Evolutionary conservation across 768 basidiomycete genomes (phyloP), one percentile per base, ranked within the genome.

Genomic region (Crepidotus variabilis): DNA sequence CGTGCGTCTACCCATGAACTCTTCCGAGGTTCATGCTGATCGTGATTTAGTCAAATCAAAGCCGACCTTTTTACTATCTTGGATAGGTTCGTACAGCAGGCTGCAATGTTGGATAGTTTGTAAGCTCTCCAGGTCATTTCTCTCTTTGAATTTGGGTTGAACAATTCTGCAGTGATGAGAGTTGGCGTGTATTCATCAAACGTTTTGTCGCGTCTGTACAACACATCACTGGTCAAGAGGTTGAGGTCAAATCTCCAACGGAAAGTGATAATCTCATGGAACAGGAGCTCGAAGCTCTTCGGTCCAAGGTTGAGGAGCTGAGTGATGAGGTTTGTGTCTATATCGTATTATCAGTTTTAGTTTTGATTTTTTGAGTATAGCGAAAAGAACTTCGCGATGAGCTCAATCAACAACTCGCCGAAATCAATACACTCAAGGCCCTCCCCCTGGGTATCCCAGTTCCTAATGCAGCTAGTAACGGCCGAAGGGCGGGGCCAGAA

Each of bases 61-160:
- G 73, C 74, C 2, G 80, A 86, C 57, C 63, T 83, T 1, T 72
- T 90, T 53, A 75, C 77, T 6, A 73, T 90, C 24, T 60, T 88
- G 32, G 83, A 86, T 55, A 81, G 79, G 43, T 88, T 93, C 60
- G 76, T 88, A 11, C 82, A 85, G 54, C 82, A 87, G 50, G 77
- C 83, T 3, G 73, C 76, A 2, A 62, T 75, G 54, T 69, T 90
- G 1, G 82, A 86, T 56, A 81, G 84, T 60, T 84, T 90, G 88
- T 89, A 69, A 57, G 84, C n/a, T 66, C 16, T 16, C 2, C 43
- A 24, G 16, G 53, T 9, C 21, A 47, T 49, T 35, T 50, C 51
- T 50, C 51, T 48, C 50, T 13, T 33, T 20, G 11, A 34, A 50
- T 20, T 28, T 28, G 32, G 59, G 55, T 36, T 60, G 69, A 36